Evolutionary conservation across 306 rosid genomes (phyloP), one percentile per base, ranked within the genome.

Genomic region (Elaeagnus macrophylla): DNA sequence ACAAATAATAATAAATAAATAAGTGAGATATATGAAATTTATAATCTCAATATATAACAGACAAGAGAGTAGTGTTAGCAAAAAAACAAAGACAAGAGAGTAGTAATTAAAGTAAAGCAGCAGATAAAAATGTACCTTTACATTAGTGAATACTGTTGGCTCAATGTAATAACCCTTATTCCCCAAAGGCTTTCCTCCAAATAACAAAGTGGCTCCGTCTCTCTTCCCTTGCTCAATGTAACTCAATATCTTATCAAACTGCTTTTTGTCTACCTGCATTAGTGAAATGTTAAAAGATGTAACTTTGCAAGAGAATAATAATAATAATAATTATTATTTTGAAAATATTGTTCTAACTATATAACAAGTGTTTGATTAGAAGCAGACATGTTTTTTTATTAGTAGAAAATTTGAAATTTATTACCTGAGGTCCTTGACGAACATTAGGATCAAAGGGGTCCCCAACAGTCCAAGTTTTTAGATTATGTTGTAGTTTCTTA

Each of bases 351-450:
- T n/a, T n/a, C n/a, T n/a, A n/a, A n/a, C n/a, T n/a, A n/a, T n/a
- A n/a, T n/a, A n/a, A n/a, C n/a, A n/a, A n/a, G n/a, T n/a, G n/a
- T n/a, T n/a, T n/a, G n/a, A n/a, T n/a, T n/a, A n/a, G n/a, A n/a
- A n/a, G n/a, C n/a, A n/a, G n/a, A n/a, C n/a, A n/a, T n/a, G n/a
- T n/a, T n/a, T n/a, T n/a, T n/a, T n/a, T n/a, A 7, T 3, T n/a
- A 14, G 49, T 17, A 12, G 9, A 14, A 44, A 12, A 7, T 14
- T 5, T 12, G 10, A 17, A 3, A 19, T 37, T 63, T 37, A 16
- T 63, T 54, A 76, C 97, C 85, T 90, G 97, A 8, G 97, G 95
- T 14, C 97, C 95, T 54, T 90, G 89, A 25, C 67, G 78, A 68
- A 14, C 55, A 45, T 75, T 57, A 14, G 97, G 90, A 70, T 90